phyloP scores from a whole-genome alignment of 202 grass and related monocot species.

The Brachypodium distachyon region DNA sequence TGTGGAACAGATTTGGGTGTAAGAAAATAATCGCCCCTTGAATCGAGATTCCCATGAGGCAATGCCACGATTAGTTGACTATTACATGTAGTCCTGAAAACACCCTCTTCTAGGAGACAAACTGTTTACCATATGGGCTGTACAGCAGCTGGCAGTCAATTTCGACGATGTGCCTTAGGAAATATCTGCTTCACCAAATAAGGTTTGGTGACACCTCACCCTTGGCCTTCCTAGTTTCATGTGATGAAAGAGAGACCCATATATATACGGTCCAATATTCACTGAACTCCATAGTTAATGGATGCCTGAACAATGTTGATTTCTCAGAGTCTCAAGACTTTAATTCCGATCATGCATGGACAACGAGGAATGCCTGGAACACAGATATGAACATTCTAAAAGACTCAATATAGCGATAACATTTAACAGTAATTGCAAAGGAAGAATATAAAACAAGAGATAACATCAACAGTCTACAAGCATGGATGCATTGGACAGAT shows the following conservation, averaged over 20 bases:
- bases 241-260: slow-evolving; percentile 47
- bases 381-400: neutral
- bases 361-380: neutral
- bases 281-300: slow-evolving; percentile 52
- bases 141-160: slow-evolving; percentile 40
- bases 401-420: neutral
- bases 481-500: neutral
- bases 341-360: neutral
- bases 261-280: slow-evolving; percentile 74
- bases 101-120: slow-evolving; percentile 56
- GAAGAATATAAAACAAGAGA: neutral
- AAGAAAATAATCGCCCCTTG: slow-evolving; percentile 69
- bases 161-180: slow-evolving; percentile 25
- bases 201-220: neutral
- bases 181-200: slow-evolving; percentile 79
- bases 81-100: slow-evolving; percentile 56
- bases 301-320: neutral
- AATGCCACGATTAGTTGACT: slow-evolving; percentile 42
- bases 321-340: neutral
- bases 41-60: slow-evolving; percentile 57
- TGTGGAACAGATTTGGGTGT: slow-evolving; percentile 47
- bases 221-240: slow-evolving; percentile 52
- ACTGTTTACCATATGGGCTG: slow-evolving; percentile 56
- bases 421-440: neutral
- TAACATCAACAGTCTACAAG: neutral